Evolutionary conservation across 2,329 filamentous ascomycete species (phyloP).

Genomic region (Phyllosticta citribraziliensis): DNA sequence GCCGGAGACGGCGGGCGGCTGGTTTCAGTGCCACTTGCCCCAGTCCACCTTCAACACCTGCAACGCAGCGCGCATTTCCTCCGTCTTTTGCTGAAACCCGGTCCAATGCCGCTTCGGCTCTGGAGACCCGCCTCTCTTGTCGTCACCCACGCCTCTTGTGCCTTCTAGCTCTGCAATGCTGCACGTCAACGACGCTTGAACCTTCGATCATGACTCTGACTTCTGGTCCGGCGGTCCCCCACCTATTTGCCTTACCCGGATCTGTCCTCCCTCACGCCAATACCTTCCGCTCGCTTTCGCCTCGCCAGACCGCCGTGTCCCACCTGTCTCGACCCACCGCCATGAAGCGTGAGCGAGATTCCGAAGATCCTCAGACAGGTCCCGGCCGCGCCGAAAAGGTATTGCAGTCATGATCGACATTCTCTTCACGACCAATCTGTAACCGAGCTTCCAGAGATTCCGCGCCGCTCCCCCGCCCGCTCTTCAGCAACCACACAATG

Average conservation of each 20-base stretch:
- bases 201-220: background rate
- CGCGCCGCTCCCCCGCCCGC: background rate
- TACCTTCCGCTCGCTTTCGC: background rate
- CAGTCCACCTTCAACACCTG: background rate
- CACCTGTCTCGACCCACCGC: conserved; percentile 2
- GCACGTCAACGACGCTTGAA: background rate
- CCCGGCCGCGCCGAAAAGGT: conserved; percentile 1
- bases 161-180: background rate
- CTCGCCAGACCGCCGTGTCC: conserved; percentile 2
- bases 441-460: conserved; percentile 1
- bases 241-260: background rate
- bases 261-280: background rate
- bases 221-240: background rate
- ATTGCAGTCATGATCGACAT: background rate
- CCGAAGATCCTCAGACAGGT: background rate
- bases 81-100: background rate
- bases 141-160: background rate
- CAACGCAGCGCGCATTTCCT: background rate
- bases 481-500: conserved; percentile 15
- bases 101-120: background rate
- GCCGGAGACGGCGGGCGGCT: background rate
- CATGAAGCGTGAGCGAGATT: conserved; percentile 4
- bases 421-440: too few relatives aligned
- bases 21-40: background rate
- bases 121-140: background rate